Conservation (phyloP, 2,329 filamentous ascomycete genomes). For the Aspergillus pseudoviridinutans region DNA sequence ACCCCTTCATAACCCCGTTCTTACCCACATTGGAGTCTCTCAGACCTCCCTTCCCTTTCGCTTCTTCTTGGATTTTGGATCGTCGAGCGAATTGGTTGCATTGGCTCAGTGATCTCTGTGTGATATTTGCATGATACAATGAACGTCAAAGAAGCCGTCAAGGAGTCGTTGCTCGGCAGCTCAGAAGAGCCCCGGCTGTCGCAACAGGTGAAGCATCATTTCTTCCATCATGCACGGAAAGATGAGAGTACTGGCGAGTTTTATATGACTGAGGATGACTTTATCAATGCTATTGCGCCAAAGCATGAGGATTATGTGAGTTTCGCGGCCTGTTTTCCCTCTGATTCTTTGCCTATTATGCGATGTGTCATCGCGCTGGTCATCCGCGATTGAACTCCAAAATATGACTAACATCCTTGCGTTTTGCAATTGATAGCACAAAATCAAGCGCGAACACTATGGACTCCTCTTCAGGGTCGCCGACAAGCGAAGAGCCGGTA, state of each 20-base stretch:
- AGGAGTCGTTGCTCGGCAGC: slow-evolving; percentile 71
- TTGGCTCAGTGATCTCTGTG: slow-evolving; percentile 1
- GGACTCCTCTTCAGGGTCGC: slow-evolving; percentile 88
- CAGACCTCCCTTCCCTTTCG: slow-evolving; percentile 5
- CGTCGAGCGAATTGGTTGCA: slow-evolving; percentile 6
- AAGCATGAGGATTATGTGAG: slow-evolving; percentile 85
- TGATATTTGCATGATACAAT: slow-evolving; percentile 29
- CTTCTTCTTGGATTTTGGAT: slow-evolving; percentile 3
- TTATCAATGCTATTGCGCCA: slow-evolving; percentile 86
- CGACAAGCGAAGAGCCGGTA: slow-evolving; percentile 70
- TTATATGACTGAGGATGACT: slow-evolving; percentile 79
- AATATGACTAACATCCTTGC: slow-evolving; percentile 14
- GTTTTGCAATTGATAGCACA: slow-evolving; percentile 62
- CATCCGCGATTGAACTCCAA: not conserved
- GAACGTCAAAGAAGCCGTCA: slow-evolving; percentile 66
- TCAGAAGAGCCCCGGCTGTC: slow-evolving; percentile 61
- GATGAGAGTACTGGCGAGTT: slow-evolving; percentile 72
- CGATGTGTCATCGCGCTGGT: slow-evolving; percentile 13
- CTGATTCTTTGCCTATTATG: slow-evolving; percentile 1
- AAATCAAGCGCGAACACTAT: slow-evolving; percentile 96
- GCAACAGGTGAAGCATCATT: slow-evolving; percentile 69
- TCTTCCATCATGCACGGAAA: slow-evolving; percentile 70
- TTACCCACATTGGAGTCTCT: slow-evolving; percentile 1
- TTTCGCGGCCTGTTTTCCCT: slow-evolving; percentile 18
- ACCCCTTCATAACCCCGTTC: slow-evolving; percentile 17